Evolutionary conservation across 2,329 filamentous ascomycete species (phyloP).

Genomic region (Rutstroemia sp.): DNA sequence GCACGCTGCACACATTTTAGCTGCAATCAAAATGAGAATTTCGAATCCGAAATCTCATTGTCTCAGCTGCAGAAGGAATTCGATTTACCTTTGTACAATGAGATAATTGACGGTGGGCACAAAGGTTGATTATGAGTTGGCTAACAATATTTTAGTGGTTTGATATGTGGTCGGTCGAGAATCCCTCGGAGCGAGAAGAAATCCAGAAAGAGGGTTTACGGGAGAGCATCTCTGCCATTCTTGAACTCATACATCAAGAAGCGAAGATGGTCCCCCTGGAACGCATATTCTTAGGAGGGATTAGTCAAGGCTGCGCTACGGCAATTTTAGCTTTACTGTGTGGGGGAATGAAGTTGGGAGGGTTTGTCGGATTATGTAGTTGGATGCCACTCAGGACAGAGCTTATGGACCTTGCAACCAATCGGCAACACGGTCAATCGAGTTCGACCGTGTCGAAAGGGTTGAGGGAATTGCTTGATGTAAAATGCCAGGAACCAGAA

Average conservation of each 20-base stretch:
- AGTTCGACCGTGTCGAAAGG: too few species aligned
- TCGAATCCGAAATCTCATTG: too few species aligned
- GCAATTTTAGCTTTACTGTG: conserved; percentile 33
- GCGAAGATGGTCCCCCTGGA: conserved; percentile 31
- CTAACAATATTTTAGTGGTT: conserved; percentile 39
- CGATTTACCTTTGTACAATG: too few species aligned
- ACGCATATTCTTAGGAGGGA: conserved; percentile 37
- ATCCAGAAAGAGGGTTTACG: conserved; percentile 35
- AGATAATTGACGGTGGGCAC: too few species aligned
- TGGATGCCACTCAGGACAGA: conserved; percentile 42
- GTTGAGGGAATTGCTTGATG: too few species aligned
- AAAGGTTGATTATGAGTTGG: not conserved
- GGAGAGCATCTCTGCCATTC: conserved; percentile 32
- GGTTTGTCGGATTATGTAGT: conserved; percentile 34
- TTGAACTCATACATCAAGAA: conserved; percentile 31
- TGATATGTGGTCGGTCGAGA: conserved; percentile 38
- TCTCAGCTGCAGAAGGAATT: too few species aligned
- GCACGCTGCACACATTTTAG: too few species aligned
- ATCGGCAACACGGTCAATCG: not conserved
- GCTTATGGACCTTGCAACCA: not conserved
- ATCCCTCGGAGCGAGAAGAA: conserved; percentile 36
- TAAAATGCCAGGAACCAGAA: too few species aligned
- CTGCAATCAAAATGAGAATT: too few species aligned
- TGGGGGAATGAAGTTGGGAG: conserved; percentile 22
- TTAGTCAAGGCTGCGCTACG: conserved; percentile 40